phyloP scores from a whole-genome alignment of 2,329 filamentous ascomycete genomes.

The Penicillium sp. region DNA sequence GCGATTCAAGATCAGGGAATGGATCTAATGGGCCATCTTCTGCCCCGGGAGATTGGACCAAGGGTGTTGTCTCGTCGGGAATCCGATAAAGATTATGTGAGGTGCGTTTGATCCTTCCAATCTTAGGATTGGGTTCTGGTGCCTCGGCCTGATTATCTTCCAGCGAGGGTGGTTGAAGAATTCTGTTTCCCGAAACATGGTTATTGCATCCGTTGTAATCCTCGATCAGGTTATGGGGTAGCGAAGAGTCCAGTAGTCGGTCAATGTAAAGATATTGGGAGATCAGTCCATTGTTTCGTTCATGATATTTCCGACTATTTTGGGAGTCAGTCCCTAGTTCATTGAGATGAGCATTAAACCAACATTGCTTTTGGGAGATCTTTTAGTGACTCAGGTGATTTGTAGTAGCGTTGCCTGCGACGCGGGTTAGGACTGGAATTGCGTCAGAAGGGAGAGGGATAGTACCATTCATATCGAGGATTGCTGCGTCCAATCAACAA shows the following conservation, averaged over 20 bases:
- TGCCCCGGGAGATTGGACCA: conserved; percentile 53
- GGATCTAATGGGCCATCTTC: conserved; percentile 51
- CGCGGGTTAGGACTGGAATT: neutral
- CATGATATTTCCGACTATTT: conserved; percentile 74
- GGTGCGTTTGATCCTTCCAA: conserved; percentile 64
- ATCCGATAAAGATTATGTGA: conserved; percentile 83
- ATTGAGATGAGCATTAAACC: conserved; percentile 20
- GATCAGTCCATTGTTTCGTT: conserved; percentile 82
- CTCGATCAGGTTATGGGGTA: conserved; percentile 88
- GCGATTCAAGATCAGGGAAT: conserved; percentile 47
- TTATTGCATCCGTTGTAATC: conserved; percentile 61
- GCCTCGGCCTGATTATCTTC: conserved; percentile 47
- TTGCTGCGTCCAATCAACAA: conserved; percentile 81
- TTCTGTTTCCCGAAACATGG: neutral
- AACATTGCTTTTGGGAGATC: conserved; percentile 70
- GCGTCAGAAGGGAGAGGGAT: neutral
- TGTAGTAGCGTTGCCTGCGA: conserved; percentile 73
- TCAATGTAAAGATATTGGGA: conserved; percentile 95
- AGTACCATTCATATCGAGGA: conserved; percentile 73
- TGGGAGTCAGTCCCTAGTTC: neutral
- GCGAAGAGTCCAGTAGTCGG: conserved; percentile 80
- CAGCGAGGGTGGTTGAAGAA: conserved; percentile 48
- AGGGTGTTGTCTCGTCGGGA: conserved; percentile 37
- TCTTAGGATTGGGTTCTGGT: conserved; percentile 44
- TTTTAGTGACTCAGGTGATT: conserved; percentile 71